Conservation (phyloP, 352 stramenopile genomes). For the Salisapilia sapeloensis region DNA sequence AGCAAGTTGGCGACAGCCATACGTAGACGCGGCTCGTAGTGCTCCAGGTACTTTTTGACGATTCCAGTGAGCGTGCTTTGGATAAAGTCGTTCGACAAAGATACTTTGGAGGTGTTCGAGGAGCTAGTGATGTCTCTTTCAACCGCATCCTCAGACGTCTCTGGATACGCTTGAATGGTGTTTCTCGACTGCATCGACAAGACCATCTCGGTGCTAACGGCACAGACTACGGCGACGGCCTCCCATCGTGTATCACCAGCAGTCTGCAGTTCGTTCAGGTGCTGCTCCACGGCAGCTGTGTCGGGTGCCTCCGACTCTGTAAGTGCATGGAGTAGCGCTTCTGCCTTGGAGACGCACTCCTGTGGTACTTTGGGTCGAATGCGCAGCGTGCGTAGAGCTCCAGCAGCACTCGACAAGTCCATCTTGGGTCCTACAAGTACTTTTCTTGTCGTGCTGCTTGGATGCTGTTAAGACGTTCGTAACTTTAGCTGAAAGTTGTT, state of each 20-base stretch:
- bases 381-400: slow-evolving; percentile 54
- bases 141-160: too few relatives aligned
- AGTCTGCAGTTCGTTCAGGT: slow-evolving; percentile 28
- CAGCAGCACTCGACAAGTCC: slow-evolving; percentile 51
- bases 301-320: background rate
- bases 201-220: slow-evolving; percentile 43
- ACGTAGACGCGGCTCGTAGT: slow-evolving; percentile 73
- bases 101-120: too few relatives aligned
- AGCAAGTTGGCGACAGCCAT: slow-evolving; percentile 57
- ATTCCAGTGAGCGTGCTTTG: slow-evolving; percentile 17
- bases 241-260: slow-evolving; percentile 56
- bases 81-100: slow-evolving; percentile 24
- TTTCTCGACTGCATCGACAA: slow-evolving; percentile 1
- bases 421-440: too few relatives aligned
- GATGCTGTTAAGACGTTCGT: too few relatives aligned
- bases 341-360: slow-evolving; percentile 15
- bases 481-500: too few relatives aligned
- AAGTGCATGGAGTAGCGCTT: slow-evolving; percentile 18
- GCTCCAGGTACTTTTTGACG: slow-evolving; percentile 49
- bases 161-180: too few relatives aligned
- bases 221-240: slow-evolving; percentile 40
- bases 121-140: too few relatives aligned
- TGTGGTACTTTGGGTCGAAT: slow-evolving; percentile 37
- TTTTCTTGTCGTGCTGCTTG: slow-evolving; percentile 2
- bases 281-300: slow-evolving; percentile 16